A percentile compares a stretch with the other conserved stretches of the same genome.
phyloP scores from a whole-genome alignment of 352 stramenopile genomes.

The Globisporangium radiosum region DNA sequence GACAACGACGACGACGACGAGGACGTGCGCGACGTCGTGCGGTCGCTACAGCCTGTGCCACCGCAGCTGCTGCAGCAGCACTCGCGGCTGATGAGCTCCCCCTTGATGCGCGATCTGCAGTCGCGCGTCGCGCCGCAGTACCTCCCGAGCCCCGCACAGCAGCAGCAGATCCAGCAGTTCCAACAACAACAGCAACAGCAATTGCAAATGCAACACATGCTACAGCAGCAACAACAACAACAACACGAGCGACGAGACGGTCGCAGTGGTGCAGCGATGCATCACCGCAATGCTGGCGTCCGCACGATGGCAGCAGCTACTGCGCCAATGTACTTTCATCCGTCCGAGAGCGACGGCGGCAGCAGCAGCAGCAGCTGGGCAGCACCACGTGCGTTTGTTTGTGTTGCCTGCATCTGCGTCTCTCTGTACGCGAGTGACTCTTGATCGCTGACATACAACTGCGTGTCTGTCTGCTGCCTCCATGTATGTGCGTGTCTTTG shows the following conservation, averaged over 20 bases:
- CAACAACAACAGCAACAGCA: slow-evolving; percentile 22
- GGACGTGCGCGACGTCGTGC: slow-evolving; percentile 11
- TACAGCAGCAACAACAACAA: slow-evolving; percentile 23
- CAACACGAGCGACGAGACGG: not conserved
- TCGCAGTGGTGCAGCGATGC: too few relatives aligned
- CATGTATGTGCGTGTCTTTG: too few relatives aligned
- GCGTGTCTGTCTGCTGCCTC: not conserved
- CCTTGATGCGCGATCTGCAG: slow-evolving; percentile 9
- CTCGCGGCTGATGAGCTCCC: slow-evolving; percentile 2
- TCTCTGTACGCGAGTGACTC: not conserved
- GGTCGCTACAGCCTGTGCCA: slow-evolving; percentile 10
- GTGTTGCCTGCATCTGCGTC: not conserved
- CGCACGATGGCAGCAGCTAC: too few relatives aligned
- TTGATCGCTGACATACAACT: not conserved
- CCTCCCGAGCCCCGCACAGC: slow-evolving; percentile 8
- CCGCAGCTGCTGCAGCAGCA: not conserved
- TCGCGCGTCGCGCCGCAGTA: slow-evolving; percentile 10
- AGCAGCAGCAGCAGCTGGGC: slow-evolving; percentile 3
- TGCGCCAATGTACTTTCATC: not conserved
- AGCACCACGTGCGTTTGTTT: not conserved
- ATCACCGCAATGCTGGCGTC: too few relatives aligned
- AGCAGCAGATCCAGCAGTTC: slow-evolving; percentile 15
- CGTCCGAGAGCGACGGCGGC: slow-evolving; percentile 7
- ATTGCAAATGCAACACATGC: slow-evolving; percentile 28
- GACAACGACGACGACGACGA: not conserved